These are phyloP conservation scores for Laguncularia racemosa DNA, from an alignment of 345 rosid species.

Conservation along the genomic window DNA sequence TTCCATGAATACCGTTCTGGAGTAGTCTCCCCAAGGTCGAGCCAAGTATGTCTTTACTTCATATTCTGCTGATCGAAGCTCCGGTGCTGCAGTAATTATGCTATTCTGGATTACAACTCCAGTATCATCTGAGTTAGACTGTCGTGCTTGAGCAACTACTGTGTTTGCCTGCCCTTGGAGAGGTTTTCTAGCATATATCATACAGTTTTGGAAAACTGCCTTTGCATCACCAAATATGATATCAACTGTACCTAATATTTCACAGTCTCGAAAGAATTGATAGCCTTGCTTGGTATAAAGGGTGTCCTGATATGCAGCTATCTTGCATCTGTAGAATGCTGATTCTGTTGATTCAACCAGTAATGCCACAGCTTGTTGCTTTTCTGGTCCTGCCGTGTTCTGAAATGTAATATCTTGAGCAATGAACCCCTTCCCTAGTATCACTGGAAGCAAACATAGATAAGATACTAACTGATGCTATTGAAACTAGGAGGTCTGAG, in stretches of 20 bases:
- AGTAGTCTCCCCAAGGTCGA: constrained; percentile 81
- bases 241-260: constrained; percentile 81
- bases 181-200: constrained; percentile 51
- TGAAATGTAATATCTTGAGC: constrained; percentile 63
- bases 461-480: constrained; percentile 2
- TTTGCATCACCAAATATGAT: constrained; percentile 87
- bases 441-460: constrained; percentile 30
- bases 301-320: constrained; percentile 78
- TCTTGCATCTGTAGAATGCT: constrained; percentile 58
- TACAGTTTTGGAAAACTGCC: constrained; percentile 66
- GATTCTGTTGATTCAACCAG: constrained; percentile 58
- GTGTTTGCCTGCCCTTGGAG: constrained; percentile 57
- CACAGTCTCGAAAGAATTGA: constrained; percentile 77
- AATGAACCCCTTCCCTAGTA: constrained; percentile 54
- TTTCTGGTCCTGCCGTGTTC: constrained; percentile 69
- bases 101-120: constrained; percentile 27
- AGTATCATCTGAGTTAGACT: constrained; percentile 53
- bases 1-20: constrained; percentile 61
- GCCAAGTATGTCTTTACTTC: constrained; percentile 39
- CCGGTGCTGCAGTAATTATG: constrained; percentile 4
- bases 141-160: constrained; percentile 64
- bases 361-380: constrained; percentile 76
- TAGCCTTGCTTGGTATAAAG: constrained; percentile 57
- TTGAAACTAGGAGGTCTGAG: too few relatives aligned
- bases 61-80: constrained; percentile 11